phyloP scores from a whole-genome alignment of 2,329 filamentous ascomycete genomes.

The Aspergillus japonicus region DNA sequence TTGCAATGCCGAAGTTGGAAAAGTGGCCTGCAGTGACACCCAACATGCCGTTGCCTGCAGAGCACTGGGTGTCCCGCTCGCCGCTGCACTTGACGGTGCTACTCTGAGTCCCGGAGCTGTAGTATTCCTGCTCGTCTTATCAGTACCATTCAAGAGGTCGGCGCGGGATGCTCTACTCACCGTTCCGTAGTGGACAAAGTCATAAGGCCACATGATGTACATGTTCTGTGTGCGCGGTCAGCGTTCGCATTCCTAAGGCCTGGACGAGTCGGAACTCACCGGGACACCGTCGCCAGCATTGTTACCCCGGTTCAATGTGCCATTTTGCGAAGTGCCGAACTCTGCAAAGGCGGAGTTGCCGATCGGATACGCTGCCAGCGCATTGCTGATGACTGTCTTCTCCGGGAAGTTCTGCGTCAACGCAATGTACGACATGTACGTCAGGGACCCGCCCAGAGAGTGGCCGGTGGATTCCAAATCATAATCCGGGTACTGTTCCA shows the following conservation, averaged over 20 bases:
- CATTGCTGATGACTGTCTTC: constrained; percentile 30
- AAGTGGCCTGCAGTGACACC: constrained; percentile 26
- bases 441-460: constrained; percentile 32
- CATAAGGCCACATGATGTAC: constrained; percentile 23
- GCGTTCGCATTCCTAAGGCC: not conserved
- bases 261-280: constrained; percentile 12
- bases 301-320: constrained; percentile 29
- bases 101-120: constrained; percentile 22
- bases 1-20: constrained; percentile 24
- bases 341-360: constrained; percentile 28
- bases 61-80: constrained; percentile 27
- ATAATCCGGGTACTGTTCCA: constrained; percentile 29
- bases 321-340: constrained; percentile 25
- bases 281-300: constrained; percentile 30
- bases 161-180: constrained; percentile 14
- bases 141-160: not conserved
- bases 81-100: constrained; percentile 23
- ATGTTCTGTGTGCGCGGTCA: constrained; percentile 24
- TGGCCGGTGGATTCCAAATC: constrained; percentile 32
- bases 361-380: constrained; percentile 34
- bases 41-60: constrained; percentile 27
- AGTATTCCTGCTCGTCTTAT: constrained; percentile 24
- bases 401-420: constrained; percentile 32
- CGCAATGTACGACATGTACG: constrained; percentile 34
- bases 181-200: constrained; percentile 28